Evolutionary conservation across 768 basidiomycete species (phyloP).

Genomic region (Mycena alexandri): DNA sequence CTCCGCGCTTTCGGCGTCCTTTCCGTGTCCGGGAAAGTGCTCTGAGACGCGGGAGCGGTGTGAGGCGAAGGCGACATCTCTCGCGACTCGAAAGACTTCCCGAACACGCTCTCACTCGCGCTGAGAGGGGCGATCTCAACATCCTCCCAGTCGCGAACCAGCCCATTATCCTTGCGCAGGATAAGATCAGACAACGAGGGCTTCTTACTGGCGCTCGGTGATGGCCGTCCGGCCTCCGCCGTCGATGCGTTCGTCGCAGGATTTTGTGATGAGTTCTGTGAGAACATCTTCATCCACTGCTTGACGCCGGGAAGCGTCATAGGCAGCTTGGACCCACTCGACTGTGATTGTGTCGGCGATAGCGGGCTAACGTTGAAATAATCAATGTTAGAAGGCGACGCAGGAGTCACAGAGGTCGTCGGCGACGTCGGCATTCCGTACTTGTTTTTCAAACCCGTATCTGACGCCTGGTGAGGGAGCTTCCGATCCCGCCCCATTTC

Average conservation of each 20-base stretch:
- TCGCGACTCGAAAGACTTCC: conserved; percentile 36
- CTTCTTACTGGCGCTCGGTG: conserved; percentile 64
- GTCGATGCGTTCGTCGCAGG: conserved; percentile 52
- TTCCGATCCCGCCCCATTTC: conserved; percentile 70
- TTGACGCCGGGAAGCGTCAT: conserved; percentile 84
- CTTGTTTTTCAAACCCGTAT: conserved; percentile 71
- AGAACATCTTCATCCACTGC: conserved; percentile 78
- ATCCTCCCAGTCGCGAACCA: conserved; percentile 77
- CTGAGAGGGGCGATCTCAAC: conserved; percentile 65
- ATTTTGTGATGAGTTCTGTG: conserved; percentile 63
- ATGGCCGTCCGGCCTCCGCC: conserved; percentile 49
- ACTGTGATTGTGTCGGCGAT: conserved; percentile 53
- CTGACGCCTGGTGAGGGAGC: conserved; percentile 77
- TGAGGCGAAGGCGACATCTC: conserved; percentile 33
- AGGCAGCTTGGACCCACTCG: conserved; percentile 66
- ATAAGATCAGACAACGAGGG: conserved; percentile 78
- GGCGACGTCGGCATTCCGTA: conserved; percentile 56
- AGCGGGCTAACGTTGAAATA: conserved; percentile 58
- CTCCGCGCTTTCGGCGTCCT: conserved; percentile 58
- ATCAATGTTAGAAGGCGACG: conserved; percentile 64
- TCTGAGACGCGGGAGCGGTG: conserved; percentile 30
- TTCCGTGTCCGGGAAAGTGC: conserved; percentile 47
- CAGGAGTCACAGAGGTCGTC: conserved; percentile 55
- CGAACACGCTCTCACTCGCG: conserved; percentile 52
- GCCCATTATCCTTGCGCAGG: conserved; percentile 68